These are phyloP conservation scores for Jaminaea rosea DNA, from an alignment of 1,284 basidiomycete species.

Conservation along the genomic window DNA sequence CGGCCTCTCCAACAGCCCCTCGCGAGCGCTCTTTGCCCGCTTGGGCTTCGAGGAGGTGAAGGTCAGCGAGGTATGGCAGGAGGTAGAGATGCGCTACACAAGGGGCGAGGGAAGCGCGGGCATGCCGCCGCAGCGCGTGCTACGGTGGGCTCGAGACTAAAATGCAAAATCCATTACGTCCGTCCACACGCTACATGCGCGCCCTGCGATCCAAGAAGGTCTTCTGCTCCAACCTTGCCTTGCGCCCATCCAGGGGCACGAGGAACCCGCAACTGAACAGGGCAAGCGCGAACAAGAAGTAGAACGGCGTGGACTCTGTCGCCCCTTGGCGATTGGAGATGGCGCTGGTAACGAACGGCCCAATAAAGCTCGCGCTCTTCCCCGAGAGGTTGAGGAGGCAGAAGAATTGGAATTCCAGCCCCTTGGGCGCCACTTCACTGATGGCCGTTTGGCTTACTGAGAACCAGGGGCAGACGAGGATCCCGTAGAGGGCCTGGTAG, in stretches of 20 bases:
- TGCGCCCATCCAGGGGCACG: conserved; percentile 63
- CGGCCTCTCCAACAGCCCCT: conserved; percentile 3
- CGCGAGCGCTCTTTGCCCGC: conserved; percentile 1
- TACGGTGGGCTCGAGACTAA: too few relatives aligned
- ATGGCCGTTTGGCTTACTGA: conserved; percentile 78
- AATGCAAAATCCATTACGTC: too few relatives aligned
- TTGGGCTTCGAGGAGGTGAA: conserved; percentile 11
- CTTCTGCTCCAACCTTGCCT: conserved; percentile 55
- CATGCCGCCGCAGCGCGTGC: too few relatives aligned
- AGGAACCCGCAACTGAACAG: conserved; percentile 60
- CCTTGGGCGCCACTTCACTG: conserved; percentile 65
- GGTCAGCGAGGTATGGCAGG: conserved; percentile 27
- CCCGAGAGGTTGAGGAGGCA: conserved; percentile 61
- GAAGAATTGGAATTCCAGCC: conserved; percentile 60
- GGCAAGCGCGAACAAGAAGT: conserved; percentile 69
- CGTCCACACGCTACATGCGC: too few relatives aligned
- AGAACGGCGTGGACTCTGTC: conserved; percentile 71
- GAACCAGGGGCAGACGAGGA: conserved; percentile 75
- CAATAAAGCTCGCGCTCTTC: conserved; percentile 57
- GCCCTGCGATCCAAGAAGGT: too few relatives aligned
- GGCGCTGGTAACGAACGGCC: conserved; percentile 61
- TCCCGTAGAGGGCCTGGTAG: conserved; percentile 13
- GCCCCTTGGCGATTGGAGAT: conserved; percentile 27
- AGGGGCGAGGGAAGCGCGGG: too few relatives aligned
- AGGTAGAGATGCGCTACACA: conserved; percentile 34